Evolutionary conservation across 73 alveolate species (phyloP), one percentile per base, ranked within the genome.

Genomic region (Paramecium primaurelia): DNA sequence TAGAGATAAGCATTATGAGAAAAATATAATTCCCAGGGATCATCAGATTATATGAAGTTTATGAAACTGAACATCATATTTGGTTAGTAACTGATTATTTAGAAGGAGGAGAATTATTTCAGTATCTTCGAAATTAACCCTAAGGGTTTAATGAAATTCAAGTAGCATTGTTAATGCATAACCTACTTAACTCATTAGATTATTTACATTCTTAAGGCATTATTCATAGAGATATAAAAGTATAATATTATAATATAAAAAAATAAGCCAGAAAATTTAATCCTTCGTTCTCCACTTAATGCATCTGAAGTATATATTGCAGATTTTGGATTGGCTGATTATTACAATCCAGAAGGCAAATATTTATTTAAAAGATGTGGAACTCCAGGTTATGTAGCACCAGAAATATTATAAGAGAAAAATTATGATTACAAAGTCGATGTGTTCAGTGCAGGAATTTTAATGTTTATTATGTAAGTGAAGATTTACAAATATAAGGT

Each of bases 71-170:
- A 40, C 88, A 95, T 75, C 95, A 94, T 88, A 92, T 86, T 42
- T 97, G 97, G 93, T 68, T 97, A 20, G 94, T 97, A 28, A 94
- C 97, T 59, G 99, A 97, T 93, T 92, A 69, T 59, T 64, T 92
- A 25, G 64, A 86, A 42, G 99, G 99, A 18, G 99, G 99, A 4
- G 98, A 97, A 75, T 93, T 97, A 28, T 93, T 96, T 75, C 94
- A 94, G 47, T 92, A 95, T 42, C 71, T 96, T 44, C 86, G 92
- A 58, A 80, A 80, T 40, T 36, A 80, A 42, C 91, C 91, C 20
- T 80, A 80, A 8, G 91, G 91, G 73, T 80, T 80, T 44, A 80
- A 36, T 18, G 91, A 80, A 49, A 11, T 80, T 20, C 26, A 80
- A 26, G 91, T 80, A 12, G 93, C 73, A 14, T 37, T 86, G 38